phyloP scores from a whole-genome alignment of 2,329 filamentous ascomycete species.

The Clathrospora elynae region DNA sequence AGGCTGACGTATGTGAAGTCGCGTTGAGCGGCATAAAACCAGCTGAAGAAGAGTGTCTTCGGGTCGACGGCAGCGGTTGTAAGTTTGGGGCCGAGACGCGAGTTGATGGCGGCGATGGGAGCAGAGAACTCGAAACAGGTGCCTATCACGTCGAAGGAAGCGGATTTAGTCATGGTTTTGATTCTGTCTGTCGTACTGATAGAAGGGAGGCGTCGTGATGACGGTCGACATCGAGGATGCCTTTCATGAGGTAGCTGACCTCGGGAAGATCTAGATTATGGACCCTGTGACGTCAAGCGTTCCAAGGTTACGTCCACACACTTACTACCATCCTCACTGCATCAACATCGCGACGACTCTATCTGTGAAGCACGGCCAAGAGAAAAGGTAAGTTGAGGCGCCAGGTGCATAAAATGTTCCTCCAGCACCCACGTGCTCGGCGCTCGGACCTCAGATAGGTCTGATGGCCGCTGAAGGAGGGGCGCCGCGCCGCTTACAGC shows the following conservation, averaged over 20 bases:
- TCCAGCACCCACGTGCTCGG: constrained; percentile 8
- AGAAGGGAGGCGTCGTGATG: background rate
- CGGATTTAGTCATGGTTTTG: constrained; percentile 25
- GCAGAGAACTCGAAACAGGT: constrained; percentile 30
- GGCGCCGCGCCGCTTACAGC: constrained; percentile 6
- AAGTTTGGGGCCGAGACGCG: constrained; percentile 21
- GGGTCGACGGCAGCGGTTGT: constrained; percentile 18
- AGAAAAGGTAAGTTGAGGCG: background rate
- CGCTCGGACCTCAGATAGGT: constrained; percentile 2
- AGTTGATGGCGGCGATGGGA: constrained; percentile 27
- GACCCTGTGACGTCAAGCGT: constrained; percentile 18
- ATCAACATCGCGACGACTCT: too few relatives aligned
- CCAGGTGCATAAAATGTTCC: constrained; percentile 4
- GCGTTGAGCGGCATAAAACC: constrained; percentile 37
- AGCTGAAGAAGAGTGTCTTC: constrained; percentile 34
- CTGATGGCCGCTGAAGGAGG: constrained; percentile 1
- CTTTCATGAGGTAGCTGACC: too few relatives aligned
- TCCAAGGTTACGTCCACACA: too few relatives aligned
- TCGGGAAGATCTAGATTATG: background rate
- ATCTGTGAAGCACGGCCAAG: background rate
- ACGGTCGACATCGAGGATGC: background rate
- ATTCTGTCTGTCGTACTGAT: background rate
- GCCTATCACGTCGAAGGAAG: constrained; percentile 36
- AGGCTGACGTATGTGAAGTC: constrained; percentile 36
- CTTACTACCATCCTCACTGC: too few relatives aligned